Base-by-base conservation (phyloP, 106 monocot species). In the Allium fistulosum region DNA sequence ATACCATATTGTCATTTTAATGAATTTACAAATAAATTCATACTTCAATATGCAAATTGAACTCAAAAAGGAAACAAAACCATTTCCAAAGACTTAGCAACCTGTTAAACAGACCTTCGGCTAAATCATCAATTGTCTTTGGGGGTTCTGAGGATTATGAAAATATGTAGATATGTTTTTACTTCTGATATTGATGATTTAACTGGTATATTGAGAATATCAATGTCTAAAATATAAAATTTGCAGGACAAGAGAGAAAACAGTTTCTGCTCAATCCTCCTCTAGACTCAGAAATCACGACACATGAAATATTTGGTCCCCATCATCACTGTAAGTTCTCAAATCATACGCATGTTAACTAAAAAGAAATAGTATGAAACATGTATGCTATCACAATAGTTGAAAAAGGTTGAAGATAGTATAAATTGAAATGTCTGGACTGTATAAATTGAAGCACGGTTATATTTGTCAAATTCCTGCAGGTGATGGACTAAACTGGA, bases 291-390 rank as follows among this genome's bases (percentile, higher is more conserved):
- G 84, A 76, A 56, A 80, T 96, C 50, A 96, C 92, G 96, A 92
- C 70, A 1, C 91, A 92, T 62, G 96, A 96, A 68, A 88, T 96
- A 58, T 96, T 90, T 60, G 85, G 90, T 15, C 85, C 90, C 90
- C 7, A 78, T 90, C 48, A 92, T 96, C 74, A 92, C 91, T 50
- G 95, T 92, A 65, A 81, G 77, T 53, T 53, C 13, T 53, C 13
- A 10, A 10, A 10, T 11, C 26, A 52, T 12, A 4, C 10, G 13
- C 22, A 7, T 22, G 9, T 7, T 7, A 53, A 11, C 17, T 10
- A 9, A 10, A 53, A 10, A 10, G 52, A 53, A 48, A 18, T n/a
- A 49, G 16, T 49, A 53, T 58, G 15, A 17, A 4, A 53, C n/a
- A 26, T 65, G 67, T 4, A n/a, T 15, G 64, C 60, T 17, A 15